phyloP scores from a whole-genome alignment of 306 rosid genomes.

The Carpinus viminea region DNA sequence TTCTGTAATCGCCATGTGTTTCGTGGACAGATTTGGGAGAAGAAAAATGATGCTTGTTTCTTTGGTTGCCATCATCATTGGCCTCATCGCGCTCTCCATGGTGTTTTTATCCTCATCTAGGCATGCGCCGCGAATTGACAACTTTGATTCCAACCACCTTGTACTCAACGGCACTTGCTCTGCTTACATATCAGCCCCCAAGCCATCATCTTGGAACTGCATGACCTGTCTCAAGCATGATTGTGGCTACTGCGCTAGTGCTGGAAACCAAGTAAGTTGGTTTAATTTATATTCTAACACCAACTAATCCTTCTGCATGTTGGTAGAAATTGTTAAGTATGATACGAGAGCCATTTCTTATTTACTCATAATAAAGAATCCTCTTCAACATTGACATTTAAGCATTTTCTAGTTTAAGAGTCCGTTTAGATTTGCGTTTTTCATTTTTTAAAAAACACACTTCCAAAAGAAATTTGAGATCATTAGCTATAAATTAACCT shows the following conservation, averaged over 20 bases:
- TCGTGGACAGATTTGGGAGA: slow-evolving; percentile 67
- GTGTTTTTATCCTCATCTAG: slow-evolving; percentile 56
- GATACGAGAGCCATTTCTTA: too few species aligned
- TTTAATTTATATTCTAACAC: too few species aligned
- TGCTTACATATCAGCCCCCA: slow-evolving; percentile 41
- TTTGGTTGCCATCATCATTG: slow-evolving; percentile 50
- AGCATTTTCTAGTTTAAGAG: too few species aligned
- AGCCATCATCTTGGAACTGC: slow-evolving; percentile 68
- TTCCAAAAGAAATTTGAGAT: too few species aligned
- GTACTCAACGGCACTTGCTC: slow-evolving; percentile 62
- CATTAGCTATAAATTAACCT: too few species aligned
- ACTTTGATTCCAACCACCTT: slow-evolving; percentile 53
- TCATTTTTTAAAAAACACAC: too few species aligned
- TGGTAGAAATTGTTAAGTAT: too few species aligned
- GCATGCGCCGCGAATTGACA: slow-evolving; percentile 50
- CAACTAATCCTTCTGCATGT: too few species aligned
- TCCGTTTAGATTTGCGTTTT: too few species aligned
- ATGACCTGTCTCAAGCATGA: slow-evolving; percentile 62
- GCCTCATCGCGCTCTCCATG: slow-evolving; percentile 50
- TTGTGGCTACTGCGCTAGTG: slow-evolving; percentile 64
- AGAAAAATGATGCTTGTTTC: slow-evolving; percentile 71
- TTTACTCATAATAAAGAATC: too few species aligned
- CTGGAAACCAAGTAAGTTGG: slow-evolving; percentile 41
- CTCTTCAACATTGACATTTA: too few species aligned
- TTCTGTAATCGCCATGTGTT: slow-evolving; percentile 58